Conservation (phyloP, 2,329 filamentous ascomycete species). For the Cryphonectria carpinicola region DNA sequence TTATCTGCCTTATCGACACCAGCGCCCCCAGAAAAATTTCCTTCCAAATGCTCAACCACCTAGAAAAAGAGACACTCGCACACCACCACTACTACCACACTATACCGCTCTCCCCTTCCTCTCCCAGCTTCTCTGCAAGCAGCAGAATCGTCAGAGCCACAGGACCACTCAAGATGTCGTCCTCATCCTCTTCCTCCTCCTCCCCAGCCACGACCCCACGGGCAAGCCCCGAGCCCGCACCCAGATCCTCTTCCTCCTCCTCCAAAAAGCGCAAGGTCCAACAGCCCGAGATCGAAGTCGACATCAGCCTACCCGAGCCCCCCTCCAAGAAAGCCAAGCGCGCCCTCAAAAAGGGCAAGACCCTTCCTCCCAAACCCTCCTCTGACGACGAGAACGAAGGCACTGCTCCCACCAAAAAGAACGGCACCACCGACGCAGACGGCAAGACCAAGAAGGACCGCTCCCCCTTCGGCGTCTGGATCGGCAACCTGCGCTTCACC, state of each 20-base stretch:
- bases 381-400: slow-evolving; percentile 45
- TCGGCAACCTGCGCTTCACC: slow-evolving; percentile 91
- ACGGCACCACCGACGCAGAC: slow-evolving; percentile 38
- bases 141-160: background rate
- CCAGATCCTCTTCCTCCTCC: slow-evolving; percentile 38
- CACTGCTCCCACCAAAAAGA: slow-evolving; percentile 38
- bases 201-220: slow-evolving; percentile 11
- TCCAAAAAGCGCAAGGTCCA: slow-evolving; percentile 74
- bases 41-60: background rate
- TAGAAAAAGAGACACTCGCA: background rate
- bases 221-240: slow-evolving; percentile 15
- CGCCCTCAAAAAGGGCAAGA: slow-evolving; percentile 82
- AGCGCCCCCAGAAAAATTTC: slow-evolving; percentile 17
- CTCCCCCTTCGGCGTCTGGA: slow-evolving; percentile 88
- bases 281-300: slow-evolving; percentile 81
- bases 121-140: background rate
- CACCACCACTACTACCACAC: background rate
- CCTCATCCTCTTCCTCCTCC: background rate
- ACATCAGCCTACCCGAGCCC: slow-evolving; percentile 86
- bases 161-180: slow-evolving; percentile 2
- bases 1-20: slow-evolving; percentile 9
- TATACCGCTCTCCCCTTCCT: background rate
- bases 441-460: slow-evolving; percentile 57
- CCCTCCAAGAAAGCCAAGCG: slow-evolving; percentile 93
- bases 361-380: slow-evolving; percentile 50